phyloP scores from a whole-genome alignment of 163 green algal species.

The Scenedesmus sp. region DNA sequence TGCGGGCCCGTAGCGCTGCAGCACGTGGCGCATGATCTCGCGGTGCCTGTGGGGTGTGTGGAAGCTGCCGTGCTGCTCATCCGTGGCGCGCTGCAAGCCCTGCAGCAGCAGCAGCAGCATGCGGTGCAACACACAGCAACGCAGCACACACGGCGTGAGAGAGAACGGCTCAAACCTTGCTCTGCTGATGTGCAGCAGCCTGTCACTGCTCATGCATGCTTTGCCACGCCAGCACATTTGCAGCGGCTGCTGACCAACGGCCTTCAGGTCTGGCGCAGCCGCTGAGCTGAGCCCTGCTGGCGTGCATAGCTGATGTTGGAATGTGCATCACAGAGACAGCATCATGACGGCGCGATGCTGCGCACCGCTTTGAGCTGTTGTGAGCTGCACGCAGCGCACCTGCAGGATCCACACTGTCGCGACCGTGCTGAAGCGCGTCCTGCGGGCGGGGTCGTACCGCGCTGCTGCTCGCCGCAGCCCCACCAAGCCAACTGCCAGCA shows the following conservation, averaged over 20 bases:
- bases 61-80: not conserved
- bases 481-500: not conserved
- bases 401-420: conserved; percentile 20
- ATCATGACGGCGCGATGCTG: not conserved
- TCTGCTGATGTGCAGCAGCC: not conserved
- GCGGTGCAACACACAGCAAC: no score
- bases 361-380: not conserved
- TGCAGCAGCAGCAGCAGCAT: not conserved
- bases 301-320: not conserved
- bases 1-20: not conserved
- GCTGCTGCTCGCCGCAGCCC: conserved; percentile 14
- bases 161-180: no score
- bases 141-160: not conserved
- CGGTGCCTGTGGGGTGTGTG: not conserved
- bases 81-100: not conserved
- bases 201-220: no score
- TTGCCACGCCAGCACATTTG: no score
- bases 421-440: conserved; percentile 42
- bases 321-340: not conserved
- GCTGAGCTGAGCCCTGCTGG: not conserved
- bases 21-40: not conserved
- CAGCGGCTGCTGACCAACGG: no score
- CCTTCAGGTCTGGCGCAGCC: not conserved
- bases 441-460: conserved; percentile 13
- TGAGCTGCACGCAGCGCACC: not conserved